Evolutionary conservation across 306 rosid genomes (phyloP).

Genomic region (Potentilla sterilis): DNA sequence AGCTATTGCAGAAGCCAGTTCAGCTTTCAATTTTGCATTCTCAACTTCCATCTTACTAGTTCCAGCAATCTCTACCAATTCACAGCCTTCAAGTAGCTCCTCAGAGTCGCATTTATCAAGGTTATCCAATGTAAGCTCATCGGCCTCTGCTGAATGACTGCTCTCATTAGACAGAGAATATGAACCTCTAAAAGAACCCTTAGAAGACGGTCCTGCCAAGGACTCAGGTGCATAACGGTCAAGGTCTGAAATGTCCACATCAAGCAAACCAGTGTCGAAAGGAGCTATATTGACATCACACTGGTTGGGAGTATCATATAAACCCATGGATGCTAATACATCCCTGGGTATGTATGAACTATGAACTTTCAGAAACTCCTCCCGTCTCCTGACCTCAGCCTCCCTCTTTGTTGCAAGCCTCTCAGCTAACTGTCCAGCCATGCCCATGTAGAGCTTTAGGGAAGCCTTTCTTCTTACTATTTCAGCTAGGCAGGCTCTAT

Average conservation of each 20-base stretch:
- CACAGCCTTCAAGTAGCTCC: constrained; percentile 68
- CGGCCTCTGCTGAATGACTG: constrained; percentile 59
- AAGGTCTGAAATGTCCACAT: constrained; percentile 83
- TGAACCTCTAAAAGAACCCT: constrained; percentile 53
- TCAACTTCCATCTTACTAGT: constrained; percentile 95
- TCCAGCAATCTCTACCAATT: constrained; percentile 87
- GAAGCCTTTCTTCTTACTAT: constrained; percentile 91
- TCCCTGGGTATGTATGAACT: constrained; percentile 74
- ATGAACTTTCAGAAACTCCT: constrained; percentile 70
- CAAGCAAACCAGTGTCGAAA: constrained; percentile 72
- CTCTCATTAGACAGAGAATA: constrained; percentile 46
- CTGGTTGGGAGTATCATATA: constrained; percentile 76
- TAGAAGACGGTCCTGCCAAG: constrained; percentile 56
- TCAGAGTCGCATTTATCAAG: constrained; percentile 54
- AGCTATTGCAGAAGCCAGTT: constrained; percentile 87
- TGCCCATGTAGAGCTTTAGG: constrained; percentile 95
- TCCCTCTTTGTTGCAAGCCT: constrained; percentile 86
- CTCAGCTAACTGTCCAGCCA: constrained; percentile 99
- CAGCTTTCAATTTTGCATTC: constrained; percentile 98
- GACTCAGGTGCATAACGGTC: constrained; percentile 85
- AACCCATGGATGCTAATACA: constrained; percentile 79
- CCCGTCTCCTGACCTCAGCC: constrained; percentile 68
- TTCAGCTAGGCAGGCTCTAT: constrained; percentile 97
- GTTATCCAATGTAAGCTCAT: constrained; percentile 43
- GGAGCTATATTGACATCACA: constrained; percentile 96